Evolutionary conservation across 176 grass and related monocot species (phyloP), one percentile per base, ranked within the genome.

Genomic region (Eragrostis curvula): DNA sequence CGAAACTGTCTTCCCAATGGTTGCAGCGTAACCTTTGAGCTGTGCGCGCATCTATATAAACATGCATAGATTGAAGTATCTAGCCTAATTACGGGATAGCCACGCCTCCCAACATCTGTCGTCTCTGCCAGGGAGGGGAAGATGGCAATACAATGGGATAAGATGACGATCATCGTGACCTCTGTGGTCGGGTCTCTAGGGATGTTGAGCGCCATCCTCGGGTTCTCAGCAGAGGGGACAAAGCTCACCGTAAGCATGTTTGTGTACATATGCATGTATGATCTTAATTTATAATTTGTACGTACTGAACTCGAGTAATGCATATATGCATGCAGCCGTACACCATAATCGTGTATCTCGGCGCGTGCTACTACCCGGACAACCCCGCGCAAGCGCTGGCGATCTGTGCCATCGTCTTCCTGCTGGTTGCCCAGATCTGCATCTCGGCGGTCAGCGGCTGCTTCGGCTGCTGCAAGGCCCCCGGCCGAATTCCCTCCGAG

Each of bases 401-500:
- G 3, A 8, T 88, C 3, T 68, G 41, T 68, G 57, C 87, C 29
- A 28, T 9, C 16, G 12, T 88, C 81, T 79, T 88, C 75, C 81
- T 88, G 28, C 0, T 84, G 13, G 21, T 79, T 0, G 75, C 60
- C 9, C 81, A 84, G 73, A 27, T 79, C 68, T 24, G 15, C 42
- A 11, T 84, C 60, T 14, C 75, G 8, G 74, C 13, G 4, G 68
- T n/a, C 7, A 59, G 75, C 28, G 75, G 73, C 39, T 88, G 86
- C 73, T 88, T 73, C 27, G 79, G 86, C 7, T 79, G 74, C 86
- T 79, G 67, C 81, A 80, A 30, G 60, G 61, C 81, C 42, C 67
- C 68, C 21, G n/a, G 61, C 74, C 47, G 40, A n/a, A n/a, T 47
- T 16, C 51, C 51, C 5, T 81, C 79, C 6, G 52, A 60, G 39